These are phyloP conservation scores for Melocanna baccifera DNA, from an alignment of 176 grass and related monocot species.

Conservation along the genomic window DNA sequence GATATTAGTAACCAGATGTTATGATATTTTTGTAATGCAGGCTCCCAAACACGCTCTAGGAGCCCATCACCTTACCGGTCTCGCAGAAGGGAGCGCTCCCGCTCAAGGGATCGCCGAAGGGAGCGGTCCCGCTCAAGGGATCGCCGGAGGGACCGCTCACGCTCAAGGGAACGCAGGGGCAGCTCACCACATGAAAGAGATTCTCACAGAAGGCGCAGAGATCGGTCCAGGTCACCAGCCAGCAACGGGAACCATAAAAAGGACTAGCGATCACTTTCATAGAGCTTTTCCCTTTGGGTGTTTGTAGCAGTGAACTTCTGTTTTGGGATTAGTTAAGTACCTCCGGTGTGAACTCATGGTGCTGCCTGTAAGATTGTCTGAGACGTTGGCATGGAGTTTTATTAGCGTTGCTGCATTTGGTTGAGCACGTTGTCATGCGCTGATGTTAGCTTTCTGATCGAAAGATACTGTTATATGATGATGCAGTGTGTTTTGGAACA, in stretches of 20 bases:
- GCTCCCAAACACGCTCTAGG: conserved; percentile 24
- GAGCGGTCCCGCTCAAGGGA: conserved; percentile 32
- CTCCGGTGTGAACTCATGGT: background rate
- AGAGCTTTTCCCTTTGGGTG: background rate
- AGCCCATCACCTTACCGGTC: conserved; percentile 35
- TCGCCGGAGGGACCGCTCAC: conserved; percentile 19
- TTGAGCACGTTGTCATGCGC: background rate
- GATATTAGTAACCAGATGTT: background rate
- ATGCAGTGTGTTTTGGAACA: background rate
- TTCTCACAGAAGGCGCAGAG: conserved; percentile 42
- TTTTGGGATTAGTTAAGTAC: background rate
- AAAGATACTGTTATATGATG: background rate
- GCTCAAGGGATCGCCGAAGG: conserved; percentile 32
- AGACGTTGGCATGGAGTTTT: background rate
- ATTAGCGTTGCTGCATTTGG: background rate
- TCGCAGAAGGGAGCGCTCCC: conserved; percentile 58
- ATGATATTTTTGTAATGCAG: conserved; percentile 14
- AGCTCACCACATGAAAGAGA: conserved; percentile 36
- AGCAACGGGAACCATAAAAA: conserved; percentile 35
- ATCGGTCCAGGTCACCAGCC: conserved; percentile 37
- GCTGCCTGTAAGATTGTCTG: background rate
- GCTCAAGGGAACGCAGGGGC: conserved; percentile 30
- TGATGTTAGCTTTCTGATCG: background rate
- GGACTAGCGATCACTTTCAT: conserved; percentile 12
- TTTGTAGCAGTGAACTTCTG: background rate